Conservation (phyloP, 345 rosid species). For the Garcia nutans region DNA sequence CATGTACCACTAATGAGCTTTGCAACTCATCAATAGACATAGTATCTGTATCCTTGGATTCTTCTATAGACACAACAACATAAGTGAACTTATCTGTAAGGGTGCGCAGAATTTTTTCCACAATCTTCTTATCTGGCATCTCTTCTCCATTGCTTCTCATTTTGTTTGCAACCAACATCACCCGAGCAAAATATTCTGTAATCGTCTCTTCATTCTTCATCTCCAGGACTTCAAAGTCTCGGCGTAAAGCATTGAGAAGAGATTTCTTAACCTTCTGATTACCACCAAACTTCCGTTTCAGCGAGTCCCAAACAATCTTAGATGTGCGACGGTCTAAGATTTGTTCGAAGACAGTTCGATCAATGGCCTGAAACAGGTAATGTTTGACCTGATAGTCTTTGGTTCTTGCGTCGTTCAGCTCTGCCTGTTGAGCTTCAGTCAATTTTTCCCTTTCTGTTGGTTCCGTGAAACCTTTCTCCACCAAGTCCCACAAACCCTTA, state of each 20-base stretch:
- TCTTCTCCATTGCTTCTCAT: too few species aligned
- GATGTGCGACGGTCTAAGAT: not conserved
- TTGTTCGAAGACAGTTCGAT: not conserved
- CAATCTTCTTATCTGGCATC: too few species aligned
- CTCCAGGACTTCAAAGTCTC: too few species aligned
- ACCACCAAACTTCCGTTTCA: constrained; percentile 12
- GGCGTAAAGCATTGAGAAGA: too few species aligned
- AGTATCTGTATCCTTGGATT: not conserved
- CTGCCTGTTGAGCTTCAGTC: not conserved
- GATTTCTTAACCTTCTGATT: constrained; percentile 9
- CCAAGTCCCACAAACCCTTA: not conserved
- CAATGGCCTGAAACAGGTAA: constrained; percentile 8
- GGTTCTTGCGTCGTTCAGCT: not conserved
- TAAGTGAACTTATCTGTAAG: not conserved
- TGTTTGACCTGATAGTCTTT: constrained; percentile 9
- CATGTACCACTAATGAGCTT: not conserved
- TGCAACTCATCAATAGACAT: not conserved
- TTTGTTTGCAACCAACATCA: too few species aligned
- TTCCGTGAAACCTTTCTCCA: not conserved
- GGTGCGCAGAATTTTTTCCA: too few species aligned
- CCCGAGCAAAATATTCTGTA: too few species aligned
- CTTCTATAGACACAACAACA: not conserved
- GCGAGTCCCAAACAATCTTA: constrained; percentile 6
- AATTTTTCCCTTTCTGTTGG: not conserved
- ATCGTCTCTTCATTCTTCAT: too few species aligned